Evolutionary conservation across 108 stramenopile genomes (phyloP).

Genomic region (Hondaea fermentalgiana): DNA sequence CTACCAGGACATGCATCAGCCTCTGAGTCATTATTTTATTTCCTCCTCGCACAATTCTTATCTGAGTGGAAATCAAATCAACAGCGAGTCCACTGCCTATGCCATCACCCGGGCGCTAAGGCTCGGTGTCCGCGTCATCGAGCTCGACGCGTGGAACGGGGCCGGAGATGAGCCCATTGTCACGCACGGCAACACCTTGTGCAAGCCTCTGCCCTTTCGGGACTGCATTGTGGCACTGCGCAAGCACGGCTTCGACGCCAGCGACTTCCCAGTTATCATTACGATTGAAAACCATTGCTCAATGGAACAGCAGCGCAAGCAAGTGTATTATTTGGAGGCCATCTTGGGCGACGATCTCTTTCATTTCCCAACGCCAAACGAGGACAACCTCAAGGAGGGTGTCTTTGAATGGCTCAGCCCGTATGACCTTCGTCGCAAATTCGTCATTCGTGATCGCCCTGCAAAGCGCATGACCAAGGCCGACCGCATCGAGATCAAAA

Average conservation of each 20-base stretch:
- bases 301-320: slow-evolving; percentile 62
- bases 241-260: slow-evolving; percentile 43
- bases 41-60: slow-evolving; percentile 94
- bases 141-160: slow-evolving; percentile 94
- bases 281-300: slow-evolving; percentile 92
- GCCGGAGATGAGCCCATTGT: slow-evolving; percentile 57
- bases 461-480: not conserved
- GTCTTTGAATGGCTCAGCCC: slow-evolving; percentile 50
- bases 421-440: slow-evolving; percentile 46
- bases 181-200: slow-evolving; percentile 86
- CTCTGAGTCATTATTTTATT: slow-evolving; percentile 80
- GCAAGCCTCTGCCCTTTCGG: slow-evolving; percentile 66
- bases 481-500: not conserved
- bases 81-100: slow-evolving; percentile 60
- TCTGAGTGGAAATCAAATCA: slow-evolving; percentile 81
- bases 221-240: slow-evolving; percentile 60
- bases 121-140: slow-evolving; percentile 87
- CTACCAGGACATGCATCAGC: slow-evolving; percentile 57
- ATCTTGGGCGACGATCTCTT: not conserved
- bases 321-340: slow-evolving; percentile 49
- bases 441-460: slow-evolving; percentile 19
- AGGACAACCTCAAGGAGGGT: not conserved
- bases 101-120: slow-evolving; percentile 57
- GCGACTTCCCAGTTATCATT: slow-evolving; percentile 78
- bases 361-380: not conserved